Base-by-base conservation (phyloP, 2,329 filamentous ascomycete genomes). In the Colletotrichum ledebouriae region DNA sequence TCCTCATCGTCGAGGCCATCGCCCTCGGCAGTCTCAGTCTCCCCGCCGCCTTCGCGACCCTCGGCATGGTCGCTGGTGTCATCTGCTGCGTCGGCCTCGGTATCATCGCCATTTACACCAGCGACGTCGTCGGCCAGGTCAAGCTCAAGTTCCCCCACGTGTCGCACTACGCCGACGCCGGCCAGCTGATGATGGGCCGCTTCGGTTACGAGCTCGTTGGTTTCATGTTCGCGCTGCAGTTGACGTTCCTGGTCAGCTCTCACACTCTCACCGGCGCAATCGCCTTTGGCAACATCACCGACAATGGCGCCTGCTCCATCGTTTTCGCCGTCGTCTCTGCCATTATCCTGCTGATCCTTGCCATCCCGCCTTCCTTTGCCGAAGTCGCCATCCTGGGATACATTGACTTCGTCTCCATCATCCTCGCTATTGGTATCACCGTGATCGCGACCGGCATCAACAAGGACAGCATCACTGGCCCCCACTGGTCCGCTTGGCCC, bases 261-360 rank as follows among this genome's bases (percentile, higher is more conserved):
- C 92, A 94, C 78, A 83, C 91, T 59, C 80, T 93, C 70, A 92
- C 90, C 0, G 92, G 92, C 71, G 86, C 85, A 37, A 90, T 92
- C 73, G 90, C 90, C 72, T 86, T 92, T 78, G 89, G 89, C 72
- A 88, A 84, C 58, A 81, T 93, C 59, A 89, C 89, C 4, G 77
- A 86, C 3, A 84, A 90, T 70, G 86, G 76, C 55, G 74, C 77
- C 15, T 85, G 83, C 77, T 81, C 81, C 20, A 73, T 85, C 52
- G 78, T 82, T 58, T 85, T 84, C 69, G 79, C 79, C 34, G 78
- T 83, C 50, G 77, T 84, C 25, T 83, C 82, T 3, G 82, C 81
- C 39, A 78, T 85, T 50, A 78, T 85, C 59, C 77, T 85, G 37
- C 78, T 84, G 15, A 11, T 82, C 33, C 72, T 85, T 33, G 83